phyloP scores from a whole-genome alignment of 2,329 filamentous ascomycete species.

The Neonectria punicea region DNA sequence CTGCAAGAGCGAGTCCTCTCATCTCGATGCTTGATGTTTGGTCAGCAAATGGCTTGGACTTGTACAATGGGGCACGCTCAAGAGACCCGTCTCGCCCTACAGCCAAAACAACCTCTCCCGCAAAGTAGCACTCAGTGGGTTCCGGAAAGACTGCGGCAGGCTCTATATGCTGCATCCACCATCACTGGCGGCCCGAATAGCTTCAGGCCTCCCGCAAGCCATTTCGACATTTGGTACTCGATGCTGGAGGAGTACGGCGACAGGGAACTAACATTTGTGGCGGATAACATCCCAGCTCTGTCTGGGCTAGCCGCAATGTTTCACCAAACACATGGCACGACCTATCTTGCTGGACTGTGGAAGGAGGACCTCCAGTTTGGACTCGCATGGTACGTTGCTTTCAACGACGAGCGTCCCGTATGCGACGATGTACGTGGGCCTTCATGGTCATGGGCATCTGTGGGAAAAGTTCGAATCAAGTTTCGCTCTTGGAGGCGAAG shows the following conservation, averaged over 20 bases:
- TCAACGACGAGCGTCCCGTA: conserved; percentile 6
- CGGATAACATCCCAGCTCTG: conserved; percentile 23
- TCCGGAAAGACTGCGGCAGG: conserved; percentile 6
- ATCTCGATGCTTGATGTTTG: conserved; percentile 25
- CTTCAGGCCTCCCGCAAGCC: neutral
- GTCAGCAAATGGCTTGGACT: conserved; percentile 26
- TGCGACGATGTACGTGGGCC: neutral
- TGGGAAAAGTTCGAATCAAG: conserved; percentile 24
- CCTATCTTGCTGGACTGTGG: conserved; percentile 12
- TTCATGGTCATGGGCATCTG: conserved; percentile 31
- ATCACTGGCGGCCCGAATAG: neutral
- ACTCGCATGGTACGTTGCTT: conserved; percentile 14
- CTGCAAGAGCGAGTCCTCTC: conserved; percentile 25
- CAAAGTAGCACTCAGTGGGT: neutral
- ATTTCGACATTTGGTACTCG: conserved; percentile 22
- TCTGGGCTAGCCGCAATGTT: conserved; percentile 13
- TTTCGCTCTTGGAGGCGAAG: conserved; percentile 15
- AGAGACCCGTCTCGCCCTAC: conserved; percentile 13
- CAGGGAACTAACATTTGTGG: conserved; percentile 5
- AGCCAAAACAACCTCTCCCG: neutral
- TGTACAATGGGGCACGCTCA: conserved; percentile 24
- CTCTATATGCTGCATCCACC: neutral
- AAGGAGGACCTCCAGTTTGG: conserved; percentile 17
- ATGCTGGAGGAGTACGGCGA: conserved; percentile 26
- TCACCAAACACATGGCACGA: neutral